Evolutionary conservation across 306 rosid genomes (phyloP).

Genomic region (Comarum palustre): DNA sequence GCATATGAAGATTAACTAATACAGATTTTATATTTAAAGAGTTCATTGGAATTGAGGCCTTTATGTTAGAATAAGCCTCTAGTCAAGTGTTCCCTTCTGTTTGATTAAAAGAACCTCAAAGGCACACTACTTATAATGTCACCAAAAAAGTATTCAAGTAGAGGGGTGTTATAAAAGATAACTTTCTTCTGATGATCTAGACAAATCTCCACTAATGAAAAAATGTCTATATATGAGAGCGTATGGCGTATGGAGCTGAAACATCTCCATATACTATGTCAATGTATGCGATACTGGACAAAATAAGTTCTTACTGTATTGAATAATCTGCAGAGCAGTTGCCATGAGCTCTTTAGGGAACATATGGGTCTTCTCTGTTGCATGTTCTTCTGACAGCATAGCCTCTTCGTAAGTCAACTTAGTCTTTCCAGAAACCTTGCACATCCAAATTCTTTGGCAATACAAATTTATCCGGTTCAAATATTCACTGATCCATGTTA

Average conservation of each 20-base stretch:
- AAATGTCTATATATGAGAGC: not conserved
- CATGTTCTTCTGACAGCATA: conserved; percentile 72
- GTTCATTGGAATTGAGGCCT: not conserved
- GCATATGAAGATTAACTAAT: not conserved
- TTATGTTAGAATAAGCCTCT: not conserved
- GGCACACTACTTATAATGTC: not conserved
- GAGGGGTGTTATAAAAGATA: not conserved
- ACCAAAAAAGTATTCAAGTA: not conserved
- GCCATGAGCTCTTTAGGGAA: conserved; percentile 73
- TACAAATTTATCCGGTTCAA: conserved; percentile 65
- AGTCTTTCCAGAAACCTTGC: conserved; percentile 77
- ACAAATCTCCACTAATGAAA: not conserved
- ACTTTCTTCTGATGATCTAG: not conserved
- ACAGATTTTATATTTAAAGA: not conserved
- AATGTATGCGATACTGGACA: not conserved
- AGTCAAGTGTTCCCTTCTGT: not conserved
- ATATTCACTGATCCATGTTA: conserved; percentile 62
- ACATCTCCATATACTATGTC: not conserved
- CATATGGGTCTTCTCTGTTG: conserved; percentile 78
- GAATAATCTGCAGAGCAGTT: conserved; percentile 69
- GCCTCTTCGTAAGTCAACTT: conserved; percentile 95
- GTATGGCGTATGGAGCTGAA: not conserved
- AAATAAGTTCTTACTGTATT: conserved; percentile 64
- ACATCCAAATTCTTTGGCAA: conserved; percentile 83
- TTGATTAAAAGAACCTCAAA: not conserved